phyloP scores from a whole-genome alignment of 2,329 filamentous ascomycete genomes.

The Didymella sp. region DNA sequence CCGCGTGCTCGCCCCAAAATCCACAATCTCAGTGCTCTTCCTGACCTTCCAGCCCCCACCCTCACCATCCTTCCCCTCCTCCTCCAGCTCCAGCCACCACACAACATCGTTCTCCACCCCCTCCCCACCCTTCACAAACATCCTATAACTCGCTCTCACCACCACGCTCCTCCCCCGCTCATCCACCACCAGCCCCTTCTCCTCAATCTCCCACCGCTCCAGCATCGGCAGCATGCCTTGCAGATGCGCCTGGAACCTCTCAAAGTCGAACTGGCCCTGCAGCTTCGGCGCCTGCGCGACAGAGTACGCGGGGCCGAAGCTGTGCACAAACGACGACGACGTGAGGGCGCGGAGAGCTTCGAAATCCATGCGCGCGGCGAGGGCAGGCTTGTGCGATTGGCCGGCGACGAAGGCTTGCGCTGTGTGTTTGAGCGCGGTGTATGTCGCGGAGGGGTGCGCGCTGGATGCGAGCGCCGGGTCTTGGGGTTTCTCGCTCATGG shows the following conservation, averaged over 20 bases:
- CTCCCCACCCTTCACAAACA: conserved; percentile 28
- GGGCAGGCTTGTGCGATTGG: not conserved
- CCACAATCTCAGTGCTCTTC: conserved; percentile 43
- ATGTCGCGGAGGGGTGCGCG: not conserved
- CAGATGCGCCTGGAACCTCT: not conserved
- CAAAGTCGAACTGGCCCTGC: not conserved
- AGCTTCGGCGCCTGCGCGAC: conserved; percentile 4
- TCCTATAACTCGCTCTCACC: conserved; percentile 34
- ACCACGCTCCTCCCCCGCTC: conserved; percentile 27
- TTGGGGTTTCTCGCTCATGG: not conserved
- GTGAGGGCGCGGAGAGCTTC: not conserved
- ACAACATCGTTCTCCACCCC: conserved; percentile 43
- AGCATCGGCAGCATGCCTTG: not conserved
- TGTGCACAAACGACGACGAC: not conserved
- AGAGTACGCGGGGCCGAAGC: not conserved
- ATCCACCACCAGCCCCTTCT: conserved; percentile 38
- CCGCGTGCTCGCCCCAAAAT: conserved; percentile 32
- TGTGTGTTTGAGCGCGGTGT: not conserved
- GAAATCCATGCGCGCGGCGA: not conserved
- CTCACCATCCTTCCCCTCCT: conserved; percentile 3
- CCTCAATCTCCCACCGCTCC: conserved; percentile 29
- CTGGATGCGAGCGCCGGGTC: not conserved
- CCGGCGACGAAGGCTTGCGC: conserved; percentile 6
- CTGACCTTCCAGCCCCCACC: conserved; percentile 33
- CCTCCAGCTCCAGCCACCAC: conserved; percentile 42